phyloP scores from a whole-genome alignment of 2,329 filamentous ascomycete species.

The Phoma sp. region DNA sequence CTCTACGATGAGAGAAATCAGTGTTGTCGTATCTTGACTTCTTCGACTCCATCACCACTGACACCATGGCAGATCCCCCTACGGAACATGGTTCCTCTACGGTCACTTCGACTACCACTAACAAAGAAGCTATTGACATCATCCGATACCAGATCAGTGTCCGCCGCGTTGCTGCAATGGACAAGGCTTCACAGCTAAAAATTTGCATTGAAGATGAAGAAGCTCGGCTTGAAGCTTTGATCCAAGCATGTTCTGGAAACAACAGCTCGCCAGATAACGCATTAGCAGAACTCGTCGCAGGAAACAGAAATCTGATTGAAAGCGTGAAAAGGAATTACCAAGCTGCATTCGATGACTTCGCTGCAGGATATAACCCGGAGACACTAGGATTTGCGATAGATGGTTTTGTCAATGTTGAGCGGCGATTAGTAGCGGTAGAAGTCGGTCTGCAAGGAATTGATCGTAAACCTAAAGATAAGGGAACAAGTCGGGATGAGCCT shows the following conservation, averaged over 20 bases:
- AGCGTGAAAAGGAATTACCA: background rate
- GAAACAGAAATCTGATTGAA: background rate
- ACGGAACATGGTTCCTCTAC: background rate
- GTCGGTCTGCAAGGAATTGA: background rate
- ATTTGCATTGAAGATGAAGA: background rate
- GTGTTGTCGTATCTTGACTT: background rate
- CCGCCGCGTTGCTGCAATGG: too few species aligned
- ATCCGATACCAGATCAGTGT: background rate
- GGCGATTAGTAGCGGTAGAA: background rate
- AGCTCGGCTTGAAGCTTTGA: background rate
- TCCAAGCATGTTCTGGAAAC: too few species aligned
- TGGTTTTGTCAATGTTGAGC: background rate
- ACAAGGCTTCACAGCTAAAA: background rate
- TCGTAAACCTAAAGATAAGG: background rate
- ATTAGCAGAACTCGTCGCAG: background rate
- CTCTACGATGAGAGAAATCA: too few species aligned
- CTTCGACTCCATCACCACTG: background rate
- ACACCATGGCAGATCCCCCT: background rate
- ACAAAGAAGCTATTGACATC: background rate
- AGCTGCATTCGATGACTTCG: background rate
- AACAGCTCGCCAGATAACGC: background rate
- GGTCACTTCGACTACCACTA: background rate
- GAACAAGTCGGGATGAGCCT: background rate
- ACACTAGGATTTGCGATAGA: too few species aligned
- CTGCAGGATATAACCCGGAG: too few species aligned